These are phyloP conservation scores for Cupressus sempervirens DNA, from an alignment of 75 land plant species.

Conservation along the genomic window DNA sequence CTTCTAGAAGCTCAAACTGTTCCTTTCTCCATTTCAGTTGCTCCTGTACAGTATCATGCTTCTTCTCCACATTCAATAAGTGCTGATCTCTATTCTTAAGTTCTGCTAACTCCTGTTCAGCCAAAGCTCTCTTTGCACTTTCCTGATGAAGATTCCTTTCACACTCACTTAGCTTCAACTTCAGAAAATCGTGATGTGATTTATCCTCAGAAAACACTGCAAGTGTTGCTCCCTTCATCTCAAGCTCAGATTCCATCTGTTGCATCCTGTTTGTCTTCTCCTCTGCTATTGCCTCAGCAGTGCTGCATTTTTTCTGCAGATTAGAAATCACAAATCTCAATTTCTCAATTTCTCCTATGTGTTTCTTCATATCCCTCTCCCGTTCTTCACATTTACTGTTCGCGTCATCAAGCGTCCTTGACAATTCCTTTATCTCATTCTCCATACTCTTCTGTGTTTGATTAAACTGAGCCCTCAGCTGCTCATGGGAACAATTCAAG, in stretches of 20 bases:
- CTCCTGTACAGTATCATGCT: slow-evolving; percentile 23
- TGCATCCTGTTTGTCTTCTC: neutral
- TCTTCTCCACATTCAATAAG: slow-evolving; percentile 27
- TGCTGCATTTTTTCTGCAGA: slow-evolving; percentile 33
- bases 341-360: slow-evolving; percentile 35
- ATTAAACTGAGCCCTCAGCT: slow-evolving; percentile 26
- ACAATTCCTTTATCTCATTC: slow-evolving; percentile 29
- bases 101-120: slow-evolving; percentile 4
- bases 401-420: slow-evolving; percentile 42
- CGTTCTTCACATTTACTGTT: slow-evolving; percentile 30
- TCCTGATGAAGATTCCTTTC: neutral
- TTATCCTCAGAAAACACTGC: neutral
- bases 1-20: slow-evolving; percentile 58
- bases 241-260: slow-evolving; percentile 3
- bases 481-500: slow-evolving; percentile 27
- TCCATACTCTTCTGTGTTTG: slow-evolving; percentile 24
- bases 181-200: slow-evolving; percentile 6
- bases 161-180: slow-evolving; percentile 13
- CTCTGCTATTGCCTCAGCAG: slow-evolving; percentile 27
- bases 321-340: slow-evolving; percentile 23
- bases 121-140: neutral
- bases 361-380: slow-evolving; percentile 21
- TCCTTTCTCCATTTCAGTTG: slow-evolving; percentile 64
- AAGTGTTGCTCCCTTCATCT: neutral
- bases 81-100: slow-evolving; percentile 35